Evolutionary conservation across 331 rosid genomes (phyloP), one percentile per base, ranked within the genome.

Genomic region (Malus hybrid): DNA sequence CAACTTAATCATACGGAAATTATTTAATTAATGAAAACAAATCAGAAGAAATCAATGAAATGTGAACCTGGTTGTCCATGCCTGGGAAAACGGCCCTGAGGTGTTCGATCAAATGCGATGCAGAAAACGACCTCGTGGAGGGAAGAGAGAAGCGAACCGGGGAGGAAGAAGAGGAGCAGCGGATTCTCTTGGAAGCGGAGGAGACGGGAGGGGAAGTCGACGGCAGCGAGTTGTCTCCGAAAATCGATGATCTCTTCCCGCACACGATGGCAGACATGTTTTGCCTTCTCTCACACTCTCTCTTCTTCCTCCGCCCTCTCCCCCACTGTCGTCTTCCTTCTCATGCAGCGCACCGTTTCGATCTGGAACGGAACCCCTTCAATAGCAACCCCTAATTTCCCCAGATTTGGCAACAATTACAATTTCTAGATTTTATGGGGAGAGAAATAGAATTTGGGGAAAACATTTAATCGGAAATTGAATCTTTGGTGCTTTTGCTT

Each of bases 191-290:
- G n/a, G 97, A 84, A 24, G 78, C 81, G 52, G 97, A 84, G 78
- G 78, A 84, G 56, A 83, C 87, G 33, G 86, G 86, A 20, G 88
- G 91, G 33, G 87, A 57, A 10, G 90, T 39, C 7, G 76, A 73
- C 32, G 96, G 83, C 52, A 83, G 82, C 68, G 69, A 65, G 69
- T 19, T 65, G 27, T 91, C 94, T 78, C 89, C 91, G 86, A 93
- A 93, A 44, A 93, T 85, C 80, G 98, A 93, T 87, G 98, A 93
- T 90, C 98, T 93, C 98, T 93, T 93, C 78, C 97, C 97, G 66
- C 93, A 92, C 90, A 92, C 90, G 39, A 90, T 73, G 86, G 97
- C 97, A 92, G 97, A 92, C 97, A 92, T 92, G 88, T 86, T 92
- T 86, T 74, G 87, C 78, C 85, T 69, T 87, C 88, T 83, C 74